Evolutionary conservation across 2,329 filamentous ascomycete species (phyloP), one percentile per base, ranked within the genome.

Genomic region (Thermothelomyces thermophilus): DNA sequence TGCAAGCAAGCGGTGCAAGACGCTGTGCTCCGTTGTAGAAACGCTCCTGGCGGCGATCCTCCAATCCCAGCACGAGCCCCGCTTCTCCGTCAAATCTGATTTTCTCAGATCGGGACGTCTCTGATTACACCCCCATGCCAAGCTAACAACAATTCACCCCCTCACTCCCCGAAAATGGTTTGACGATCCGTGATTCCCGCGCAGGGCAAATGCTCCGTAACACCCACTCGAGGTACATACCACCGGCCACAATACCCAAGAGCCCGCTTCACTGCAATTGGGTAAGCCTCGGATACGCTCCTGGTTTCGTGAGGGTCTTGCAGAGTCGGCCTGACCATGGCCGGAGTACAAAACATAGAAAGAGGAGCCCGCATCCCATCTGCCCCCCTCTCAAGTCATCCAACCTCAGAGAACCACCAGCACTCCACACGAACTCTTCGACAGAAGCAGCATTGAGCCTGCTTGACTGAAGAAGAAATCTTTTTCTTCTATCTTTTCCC

Each of bases 141-240:
- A 51, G 49, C 42, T 36, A n/a, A n/a, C 13, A 41, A 39, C 33
- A 35, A 5, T 5, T 11, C 33, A 41, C 47, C 41, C 41, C 49
- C 31, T 53, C 51, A 49, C 51, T 41, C 52, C 53, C 48, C 42
- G 39, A 51, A 50, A 54, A 47, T n/a, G 24, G 43, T 42, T 50
- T 50, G 49, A 49, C 53, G 54, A 53, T 54, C 52, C 54, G 53
- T 51, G 44, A 48, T 41, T 53, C 53, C 51, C 55, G 45, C 42
- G 36, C 55, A 43, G 51, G 50, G 30, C 47, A 51, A 39, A 37
- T 48, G 48, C 50, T 53, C 52, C 54, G 54, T 54, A 56, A 60
- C 58, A 48, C 56, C 33, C 53, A 53, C 54, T 49, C 51, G 46
- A 60, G 48, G 59, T 60, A n/a, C n/a, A n/a, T n/a, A 59, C 55